phyloP scores from a whole-genome alignment of 805 yeast species.

The Suhomyces sp. region DNA sequence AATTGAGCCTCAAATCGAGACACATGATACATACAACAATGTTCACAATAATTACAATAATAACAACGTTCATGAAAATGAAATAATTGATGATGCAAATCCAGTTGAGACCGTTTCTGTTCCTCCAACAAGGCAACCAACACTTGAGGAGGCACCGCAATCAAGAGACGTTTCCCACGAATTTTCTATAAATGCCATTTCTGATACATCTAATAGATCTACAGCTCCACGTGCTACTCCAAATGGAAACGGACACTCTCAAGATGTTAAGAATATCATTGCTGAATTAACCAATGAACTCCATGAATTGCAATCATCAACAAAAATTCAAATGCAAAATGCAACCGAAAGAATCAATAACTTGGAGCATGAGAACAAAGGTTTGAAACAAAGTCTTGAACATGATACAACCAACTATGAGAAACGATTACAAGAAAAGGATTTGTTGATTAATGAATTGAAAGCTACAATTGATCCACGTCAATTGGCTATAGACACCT shows the following conservation, averaged over 20 bases:
- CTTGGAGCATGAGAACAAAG: conserved; percentile 41
- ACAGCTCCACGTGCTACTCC: too few relatives aligned
- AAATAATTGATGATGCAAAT: neutral
- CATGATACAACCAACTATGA: conserved; percentile 14
- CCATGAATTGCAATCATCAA: conserved; percentile 27
- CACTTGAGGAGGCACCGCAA: neutral
- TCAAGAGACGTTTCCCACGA: neutral
- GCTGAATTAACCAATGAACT: conserved; percentile 34
- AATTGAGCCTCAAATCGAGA: too few relatives aligned
- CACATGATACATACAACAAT: conserved; percentile 4
- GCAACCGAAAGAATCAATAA: conserved; percentile 55
- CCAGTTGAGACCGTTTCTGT: neutral
- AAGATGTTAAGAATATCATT: conserved; percentile 31
- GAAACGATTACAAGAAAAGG: conserved; percentile 29
- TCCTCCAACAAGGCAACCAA: neutral
- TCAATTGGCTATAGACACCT: conserved; percentile 18
- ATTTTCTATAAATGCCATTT: neutral
- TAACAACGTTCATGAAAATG: neutral
- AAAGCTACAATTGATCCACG: conserved; percentile 26
- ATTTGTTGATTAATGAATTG: conserved; percentile 31
- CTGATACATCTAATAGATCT: neutral
- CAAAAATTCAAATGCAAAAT: conserved; percentile 50
- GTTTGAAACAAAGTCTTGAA: conserved; percentile 14
- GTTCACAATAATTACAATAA: neutral
- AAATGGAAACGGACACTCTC: conserved; percentile 7